These are phyloP conservation scores for Trypanosoma cruzi DNA, from an alignment of 208 protist genomes.

Conservation along the genomic window DNA sequence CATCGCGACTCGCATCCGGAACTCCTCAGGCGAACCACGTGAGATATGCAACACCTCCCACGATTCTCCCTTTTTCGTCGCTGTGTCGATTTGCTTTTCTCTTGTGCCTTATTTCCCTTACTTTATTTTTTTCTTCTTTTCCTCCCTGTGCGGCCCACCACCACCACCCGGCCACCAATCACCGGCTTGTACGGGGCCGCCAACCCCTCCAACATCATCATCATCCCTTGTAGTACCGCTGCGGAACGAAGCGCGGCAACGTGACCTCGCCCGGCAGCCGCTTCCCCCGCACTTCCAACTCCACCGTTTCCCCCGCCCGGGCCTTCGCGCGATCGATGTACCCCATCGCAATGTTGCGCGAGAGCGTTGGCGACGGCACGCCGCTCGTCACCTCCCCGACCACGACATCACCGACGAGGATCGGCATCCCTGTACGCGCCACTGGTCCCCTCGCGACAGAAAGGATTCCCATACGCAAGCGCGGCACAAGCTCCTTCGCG, in stretches of 20 bases:
- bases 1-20: too few relatives aligned
- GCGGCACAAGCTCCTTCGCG: slow-evolving; percentile 47
- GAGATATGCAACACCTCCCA: too few relatives aligned
- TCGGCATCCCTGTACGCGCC: slow-evolving; percentile 75
- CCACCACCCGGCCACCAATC: neutral
- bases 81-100: slow-evolving; percentile 5
- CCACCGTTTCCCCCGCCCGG: slow-evolving; percentile 73
- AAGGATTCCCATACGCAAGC: slow-evolving; percentile 91
- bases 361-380: slow-evolving; percentile 82
- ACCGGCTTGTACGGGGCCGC: too few relatives aligned
- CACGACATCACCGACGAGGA: slow-evolving; percentile 67
- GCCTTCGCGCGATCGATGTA: slow-evolving; percentile 85
- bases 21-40: too few relatives aligned
- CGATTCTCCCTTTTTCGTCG: neutral
- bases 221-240: slow-evolving; percentile 46
- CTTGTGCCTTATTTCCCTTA: neutral
- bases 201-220: neutral
- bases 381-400: slow-evolving; percentile 94
- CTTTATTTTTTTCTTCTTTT: neutral
- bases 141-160: too few relatives aligned
- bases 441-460: slow-evolving; percentile 78
- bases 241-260: slow-evolving; percentile 93
- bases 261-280: slow-evolving; percentile 71
- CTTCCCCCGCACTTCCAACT: slow-evolving; percentile 92
- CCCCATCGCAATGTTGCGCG: slow-evolving; percentile 92